Conservation (phyloP, 139 green algal species). For the Picochlorum costavermella region DNA sequence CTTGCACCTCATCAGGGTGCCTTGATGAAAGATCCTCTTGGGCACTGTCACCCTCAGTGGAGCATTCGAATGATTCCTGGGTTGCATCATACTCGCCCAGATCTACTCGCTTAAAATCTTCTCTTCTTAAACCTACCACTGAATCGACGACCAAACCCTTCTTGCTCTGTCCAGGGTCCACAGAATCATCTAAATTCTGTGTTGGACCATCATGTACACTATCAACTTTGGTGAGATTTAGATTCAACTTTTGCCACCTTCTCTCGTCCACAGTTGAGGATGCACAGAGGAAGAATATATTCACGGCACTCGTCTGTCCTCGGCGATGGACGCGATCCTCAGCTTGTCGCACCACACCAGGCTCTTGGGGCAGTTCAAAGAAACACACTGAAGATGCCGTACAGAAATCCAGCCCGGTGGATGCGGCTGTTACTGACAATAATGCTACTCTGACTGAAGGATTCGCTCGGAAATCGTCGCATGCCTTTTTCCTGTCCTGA, state of each 20-base stretch:
- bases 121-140: too few relatives aligned
- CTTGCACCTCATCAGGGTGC: neutral
- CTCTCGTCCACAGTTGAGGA: conserved; percentile 65
- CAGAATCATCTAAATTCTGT: conserved; percentile 8
- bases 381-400: conserved; percentile 82
- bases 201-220: conserved; percentile 2
- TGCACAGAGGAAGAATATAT: conserved; percentile 84
- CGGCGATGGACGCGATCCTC: conserved; percentile 82
- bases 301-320: conserved; percentile 60
- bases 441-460: conserved; percentile 65
- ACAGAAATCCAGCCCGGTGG: conserved; percentile 86
- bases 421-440: conserved; percentile 81
- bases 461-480: conserved; percentile 48
- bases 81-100: too few relatives aligned
- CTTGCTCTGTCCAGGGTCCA: conserved; percentile 15
- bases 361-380: conserved; percentile 48
- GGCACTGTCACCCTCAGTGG: too few relatives aligned
- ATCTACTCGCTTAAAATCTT: too few relatives aligned
- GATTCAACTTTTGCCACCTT: conserved; percentile 32
- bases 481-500: conserved; percentile 32
- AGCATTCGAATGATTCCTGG: too few relatives aligned
- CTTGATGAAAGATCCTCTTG: neutral
- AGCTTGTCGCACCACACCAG: conserved; percentile 63
- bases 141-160: neutral
- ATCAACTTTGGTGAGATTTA: neutral